Evolutionary conservation across 441 rosid genomes (phyloP), one percentile per base, ranked within the genome.

Genomic region (Gossypium schwendimanii): DNA sequence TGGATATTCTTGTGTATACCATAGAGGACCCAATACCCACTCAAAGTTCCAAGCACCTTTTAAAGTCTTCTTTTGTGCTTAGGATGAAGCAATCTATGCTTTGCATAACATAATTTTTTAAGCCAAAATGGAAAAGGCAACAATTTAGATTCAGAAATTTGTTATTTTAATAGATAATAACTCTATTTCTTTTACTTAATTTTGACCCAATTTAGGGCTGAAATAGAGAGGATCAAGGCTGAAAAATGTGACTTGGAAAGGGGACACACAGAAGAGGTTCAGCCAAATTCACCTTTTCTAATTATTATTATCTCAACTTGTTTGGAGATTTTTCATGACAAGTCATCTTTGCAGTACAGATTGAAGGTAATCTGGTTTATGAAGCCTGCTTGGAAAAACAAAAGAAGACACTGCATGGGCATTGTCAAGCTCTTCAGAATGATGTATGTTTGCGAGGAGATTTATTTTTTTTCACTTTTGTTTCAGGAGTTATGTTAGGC

Each of bases 251-350:
- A 89, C 61, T 82, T 96, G 80, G 84, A 88, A 79, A 81, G 68
- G 66, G 89, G 74, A 87, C 82, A 92, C 63, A 73, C 82, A 69
- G 89, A 87, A 76, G 94, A 96, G 96, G 99, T 94, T 78, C 45
- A 52, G 33, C 52, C 49, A 57, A 10, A 70, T 53, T 18, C 41
- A 47, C 52, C 64, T 62, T 71, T 73, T 59, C 49, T 81, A 28
- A 49, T 64, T 54, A 26, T 78, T 70, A 39, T 33, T 14, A 11
- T 26, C 15, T 36, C 55, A 36, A 72, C 67, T 55, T 71, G 45
- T 73, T 73, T 18, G 75, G 75, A 44, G 45, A 31, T 59, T 75
- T 67, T 54, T 41, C 28, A 26, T 54, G 60, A 21, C 50, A 63
- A 10, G 15, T 73, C 60, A 26, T 78, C 45, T 72, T 68, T 72